A percentile compares a stretch with the other conserved stretches of the same genome.
These are phyloP conservation scores for Chiua virens DNA, from an alignment of 768 basidiomycete species.

Conservation along the genomic window DNA sequence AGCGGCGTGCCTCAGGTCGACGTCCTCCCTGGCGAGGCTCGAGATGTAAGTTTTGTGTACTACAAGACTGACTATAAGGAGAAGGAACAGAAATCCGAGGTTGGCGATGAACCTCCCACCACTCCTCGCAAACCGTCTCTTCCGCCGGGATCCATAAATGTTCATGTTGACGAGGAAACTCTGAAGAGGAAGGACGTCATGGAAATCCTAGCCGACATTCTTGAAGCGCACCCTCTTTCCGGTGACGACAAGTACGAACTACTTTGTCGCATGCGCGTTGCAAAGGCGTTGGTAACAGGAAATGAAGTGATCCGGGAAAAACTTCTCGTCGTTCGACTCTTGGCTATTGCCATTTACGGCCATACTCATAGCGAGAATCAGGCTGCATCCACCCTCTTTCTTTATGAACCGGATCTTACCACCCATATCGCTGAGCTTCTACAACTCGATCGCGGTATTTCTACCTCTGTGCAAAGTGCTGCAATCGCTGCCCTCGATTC, in stretches of 20 bases:
- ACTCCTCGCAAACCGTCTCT: constrained; percentile 50
- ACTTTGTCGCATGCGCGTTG: constrained; percentile 80
- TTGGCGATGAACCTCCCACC: constrained; percentile 40
- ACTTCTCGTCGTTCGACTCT: constrained; percentile 74
- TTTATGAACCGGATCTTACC: constrained; percentile 94
- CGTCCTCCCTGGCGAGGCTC: constrained; percentile 66
- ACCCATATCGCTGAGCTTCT: constrained; percentile 86
- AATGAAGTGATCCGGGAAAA: constrained; percentile 70
- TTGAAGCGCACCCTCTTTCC: constrained; percentile 68
- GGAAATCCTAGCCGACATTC: constrained; percentile 71
- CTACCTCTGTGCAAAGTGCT: constrained; percentile 73
- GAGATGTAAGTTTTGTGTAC: constrained; percentile 80
- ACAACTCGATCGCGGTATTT: constrained; percentile 72
- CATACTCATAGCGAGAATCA: constrained; percentile 81
- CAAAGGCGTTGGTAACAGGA: constrained; percentile 62
- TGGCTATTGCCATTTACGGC: constrained; percentile 89
- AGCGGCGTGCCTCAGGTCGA: constrained; percentile 55
- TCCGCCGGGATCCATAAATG: constrained; percentile 50
- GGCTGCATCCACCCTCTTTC: constrained; percentile 79
- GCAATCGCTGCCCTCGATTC: constrained; percentile 91
- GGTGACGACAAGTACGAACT: constrained; percentile 86
- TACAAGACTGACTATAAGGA: constrained; percentile 62
- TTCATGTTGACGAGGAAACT: constrained; percentile 63
- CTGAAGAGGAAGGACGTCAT: constrained; percentile 64
- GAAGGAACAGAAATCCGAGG: constrained; percentile 48